Conservation (phyloP, 2,329 filamentous ascomycete species). For the Cordyceps farinosa region DNA sequence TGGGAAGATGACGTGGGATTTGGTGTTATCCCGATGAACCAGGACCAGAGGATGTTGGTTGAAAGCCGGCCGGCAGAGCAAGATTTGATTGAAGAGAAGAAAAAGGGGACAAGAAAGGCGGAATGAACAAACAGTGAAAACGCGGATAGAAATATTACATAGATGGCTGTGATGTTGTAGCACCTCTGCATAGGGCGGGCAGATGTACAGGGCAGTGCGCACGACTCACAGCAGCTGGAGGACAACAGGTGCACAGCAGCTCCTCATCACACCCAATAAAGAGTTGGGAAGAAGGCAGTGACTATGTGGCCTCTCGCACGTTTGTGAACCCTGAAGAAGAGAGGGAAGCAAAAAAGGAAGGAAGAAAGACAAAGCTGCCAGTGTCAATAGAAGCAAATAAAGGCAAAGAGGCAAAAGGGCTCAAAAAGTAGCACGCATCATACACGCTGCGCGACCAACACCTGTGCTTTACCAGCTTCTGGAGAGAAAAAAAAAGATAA, state of each 20-base stretch:
- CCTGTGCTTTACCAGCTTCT: neutral
- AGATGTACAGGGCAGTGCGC: neutral
- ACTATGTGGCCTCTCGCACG: neutral
- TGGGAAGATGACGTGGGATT: neutral
- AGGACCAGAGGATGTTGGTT: neutral
- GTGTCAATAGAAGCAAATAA: neutral
- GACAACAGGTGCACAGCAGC: neutral
- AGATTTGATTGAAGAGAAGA: neutral
- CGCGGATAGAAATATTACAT: neutral
- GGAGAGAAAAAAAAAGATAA: neutral
- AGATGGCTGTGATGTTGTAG: neutral
- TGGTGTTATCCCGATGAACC: neutral
- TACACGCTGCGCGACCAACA: neutral
- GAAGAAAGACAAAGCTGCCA: neutral
- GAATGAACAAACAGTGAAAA: neutral
- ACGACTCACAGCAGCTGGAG: neutral
- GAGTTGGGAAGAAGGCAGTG: neutral
- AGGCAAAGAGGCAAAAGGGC: neutral
- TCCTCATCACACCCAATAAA: conserved; percentile 1
- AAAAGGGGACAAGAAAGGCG: neutral
- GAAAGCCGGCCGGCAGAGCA: neutral
- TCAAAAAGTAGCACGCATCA: neutral
- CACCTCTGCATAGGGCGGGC: neutral
- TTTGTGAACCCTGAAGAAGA: conserved; percentile 1
- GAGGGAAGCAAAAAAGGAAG: neutral